Percentiles rank a stretch among this genome's conserved stretches.
Conservation (phyloP, 768 basidiomycete species). For the Suillus subluteus region DNA sequence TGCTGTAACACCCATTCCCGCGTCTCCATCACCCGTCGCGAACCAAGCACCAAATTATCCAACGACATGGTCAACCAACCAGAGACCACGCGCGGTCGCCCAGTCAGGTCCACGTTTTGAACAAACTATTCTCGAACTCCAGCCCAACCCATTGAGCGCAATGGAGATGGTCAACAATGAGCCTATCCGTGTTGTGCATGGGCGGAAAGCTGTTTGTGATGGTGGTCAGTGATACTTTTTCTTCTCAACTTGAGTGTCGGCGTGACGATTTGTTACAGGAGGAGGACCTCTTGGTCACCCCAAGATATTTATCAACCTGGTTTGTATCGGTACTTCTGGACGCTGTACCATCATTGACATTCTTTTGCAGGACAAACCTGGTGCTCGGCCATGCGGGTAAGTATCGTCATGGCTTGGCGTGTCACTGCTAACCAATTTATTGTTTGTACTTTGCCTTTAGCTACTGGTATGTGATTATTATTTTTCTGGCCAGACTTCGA, state of each 20-base stretch:
- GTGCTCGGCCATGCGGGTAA: conserved; percentile 88
- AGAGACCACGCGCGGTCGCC: conserved; percentile 66
- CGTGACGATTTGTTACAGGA: conserved; percentile 51
- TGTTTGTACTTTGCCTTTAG: conserved; percentile 28
- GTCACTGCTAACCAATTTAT: conserved; percentile 7
- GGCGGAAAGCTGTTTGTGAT: conserved; percentile 89
- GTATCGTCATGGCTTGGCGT: conserved; percentile 33
- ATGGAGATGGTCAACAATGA: conserved; percentile 89
- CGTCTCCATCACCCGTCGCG: conserved; percentile 37
- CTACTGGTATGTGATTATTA: conserved; percentile 47
- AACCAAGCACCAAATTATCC: conserved; percentile 85
- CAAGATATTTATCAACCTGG: conserved; percentile 95
- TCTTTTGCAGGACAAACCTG: conserved; percentile 74
- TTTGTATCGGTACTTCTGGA: conserved; percentile 41
- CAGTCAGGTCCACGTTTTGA: conserved; percentile 83
- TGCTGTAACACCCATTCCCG: conserved; percentile 17
- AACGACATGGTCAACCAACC: conserved; percentile 83
- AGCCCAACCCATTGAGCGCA: conserved; percentile 88
- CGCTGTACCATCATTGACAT: conserved; percentile 14
- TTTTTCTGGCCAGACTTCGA: not conserved
- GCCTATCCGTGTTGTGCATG: conserved; percentile 80
- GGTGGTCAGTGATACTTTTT: conserved; percentile 70
- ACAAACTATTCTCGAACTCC: conserved; percentile 85
- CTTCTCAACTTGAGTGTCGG: conserved; percentile 8
- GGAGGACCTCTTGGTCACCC: conserved; percentile 95